Conservation (phyloP, 169 alveolate genomes). For the Plasmodium vinckei region DNA sequence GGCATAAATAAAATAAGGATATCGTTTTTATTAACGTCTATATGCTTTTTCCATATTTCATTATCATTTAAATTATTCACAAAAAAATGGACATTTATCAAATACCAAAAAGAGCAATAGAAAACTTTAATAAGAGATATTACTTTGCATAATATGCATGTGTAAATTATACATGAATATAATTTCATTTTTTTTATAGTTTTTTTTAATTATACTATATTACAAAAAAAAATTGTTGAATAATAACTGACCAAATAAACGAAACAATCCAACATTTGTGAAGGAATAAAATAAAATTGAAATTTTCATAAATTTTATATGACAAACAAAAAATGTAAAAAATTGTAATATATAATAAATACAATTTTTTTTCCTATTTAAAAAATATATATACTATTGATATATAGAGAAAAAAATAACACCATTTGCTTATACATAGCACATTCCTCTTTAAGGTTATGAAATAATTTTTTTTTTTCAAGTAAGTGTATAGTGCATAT, state of each 20-base stretch:
- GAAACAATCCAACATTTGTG: neutral
- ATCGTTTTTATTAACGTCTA: neutral
- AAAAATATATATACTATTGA: too few relatives aligned
- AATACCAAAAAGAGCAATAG: conserved; percentile 20
- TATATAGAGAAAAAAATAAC: too few relatives aligned
- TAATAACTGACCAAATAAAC: too few relatives aligned
- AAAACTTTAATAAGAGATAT: conserved; percentile 12
- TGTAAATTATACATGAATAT: conserved; percentile 16
- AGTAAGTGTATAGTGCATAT: too few relatives aligned
- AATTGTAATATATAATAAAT: too few relatives aligned
- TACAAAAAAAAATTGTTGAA: too few relatives aligned
- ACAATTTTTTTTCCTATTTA: too few relatives aligned
- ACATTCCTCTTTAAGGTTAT: too few relatives aligned
- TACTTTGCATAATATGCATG: conserved; percentile 13
- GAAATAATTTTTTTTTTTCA: too few relatives aligned
- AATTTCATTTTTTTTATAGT: conserved; percentile 51
- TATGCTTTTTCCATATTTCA: neutral
- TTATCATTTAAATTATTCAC: neutral
- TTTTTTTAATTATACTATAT: conserved; percentile 1
- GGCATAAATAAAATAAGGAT: neutral
- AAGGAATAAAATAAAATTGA: neutral
- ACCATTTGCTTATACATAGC: too few relatives aligned
- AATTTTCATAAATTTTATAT: neutral
- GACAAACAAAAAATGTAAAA: too few relatives aligned
- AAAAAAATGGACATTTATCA: conserved; percentile 11